A percentile compares a stretch with the other conserved stretches of the same genome.
These are phyloP conservation scores for Diaporthe amygdali DNA, from an alignment of 2,329 filamentous ascomycete genomes.

Conservation along the genomic window DNA sequence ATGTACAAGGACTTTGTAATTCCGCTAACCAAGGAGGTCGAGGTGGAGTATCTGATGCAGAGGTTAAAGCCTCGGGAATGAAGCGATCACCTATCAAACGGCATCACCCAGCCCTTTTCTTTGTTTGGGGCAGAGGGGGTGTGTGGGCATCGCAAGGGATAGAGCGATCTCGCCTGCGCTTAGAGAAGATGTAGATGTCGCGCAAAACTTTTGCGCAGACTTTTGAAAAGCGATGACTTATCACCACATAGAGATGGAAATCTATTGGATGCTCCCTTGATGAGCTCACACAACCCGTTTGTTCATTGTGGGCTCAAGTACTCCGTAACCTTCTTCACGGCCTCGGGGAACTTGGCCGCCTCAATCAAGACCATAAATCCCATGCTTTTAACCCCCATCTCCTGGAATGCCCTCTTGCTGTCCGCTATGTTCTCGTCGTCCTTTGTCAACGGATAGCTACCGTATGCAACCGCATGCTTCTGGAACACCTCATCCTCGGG, in stretches of 20 bases:
- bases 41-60: conserved; percentile 98
- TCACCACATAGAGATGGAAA: neutral
- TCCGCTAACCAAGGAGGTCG: conserved; percentile 95
- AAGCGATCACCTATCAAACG: neutral
- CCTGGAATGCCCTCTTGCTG: conserved; percentile 93
- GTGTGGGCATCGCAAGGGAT: neutral
- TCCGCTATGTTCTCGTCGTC: conserved; percentile 83
- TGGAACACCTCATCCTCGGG: conserved; percentile 92
- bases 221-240: neutral
- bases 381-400: conserved; percentile 83
- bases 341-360: conserved; percentile 73
- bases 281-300: conserved; percentile 9
- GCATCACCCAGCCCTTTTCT: neutral
- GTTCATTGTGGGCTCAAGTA: conserved; percentile 66
- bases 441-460: conserved; percentile 79
- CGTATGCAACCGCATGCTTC: conserved; percentile 72
- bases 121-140: too few species aligned
- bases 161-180: neutral
- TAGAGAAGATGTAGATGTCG: neutral
- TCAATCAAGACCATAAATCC: conserved; percentile 90
- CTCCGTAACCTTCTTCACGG: conserved; percentile 76
- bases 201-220: neutral
- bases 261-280: neutral
- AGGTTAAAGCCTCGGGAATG: conserved; percentile 61
- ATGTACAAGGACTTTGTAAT: conserved; percentile 96